These are phyloP conservation scores for Clavispora fructus DNA, from an alignment of 805 yeast species.

Conservation along the genomic window DNA sequence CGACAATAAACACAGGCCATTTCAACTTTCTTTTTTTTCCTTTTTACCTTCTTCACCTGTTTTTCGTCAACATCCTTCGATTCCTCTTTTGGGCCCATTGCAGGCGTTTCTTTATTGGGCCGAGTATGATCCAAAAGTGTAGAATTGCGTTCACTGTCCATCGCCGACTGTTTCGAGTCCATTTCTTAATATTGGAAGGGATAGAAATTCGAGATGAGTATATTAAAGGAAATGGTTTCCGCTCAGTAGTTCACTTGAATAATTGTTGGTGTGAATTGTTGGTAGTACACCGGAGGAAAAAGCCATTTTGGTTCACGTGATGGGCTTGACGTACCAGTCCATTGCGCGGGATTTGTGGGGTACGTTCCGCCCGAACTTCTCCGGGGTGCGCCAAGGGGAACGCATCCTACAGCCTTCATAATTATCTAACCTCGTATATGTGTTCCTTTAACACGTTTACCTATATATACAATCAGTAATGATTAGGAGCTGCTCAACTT, in stretches of 20 bases:
- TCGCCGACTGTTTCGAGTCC: neutral
- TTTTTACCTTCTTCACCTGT: conserved; percentile 6
- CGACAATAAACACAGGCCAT: conserved; percentile 88
- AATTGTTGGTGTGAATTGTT: neutral
- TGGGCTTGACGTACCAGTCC: neutral
- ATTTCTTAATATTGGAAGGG: neutral
- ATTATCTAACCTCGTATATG: no score
- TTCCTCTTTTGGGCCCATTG: neutral
- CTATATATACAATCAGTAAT: neutral
- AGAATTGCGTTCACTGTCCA: neutral
- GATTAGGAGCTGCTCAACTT: neutral
- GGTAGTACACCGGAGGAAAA: neutral
- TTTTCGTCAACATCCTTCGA: neutral
- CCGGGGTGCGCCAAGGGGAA: neutral
- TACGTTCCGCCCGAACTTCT: neutral
- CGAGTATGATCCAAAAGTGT: neutral
- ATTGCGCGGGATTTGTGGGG: neutral
- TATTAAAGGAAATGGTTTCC: no score
- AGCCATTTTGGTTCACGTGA: neutral
- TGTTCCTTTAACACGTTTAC: no score
- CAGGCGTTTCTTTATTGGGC: neutral
- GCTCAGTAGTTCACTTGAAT: no score
- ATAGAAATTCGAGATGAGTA: no score
- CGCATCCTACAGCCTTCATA: neutral
- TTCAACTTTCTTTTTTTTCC: conserved; percentile 48